Evolutionary conservation across 352 stramenopile genomes (phyloP).

Genomic region (Globisporangium takayamanum): DNA sequence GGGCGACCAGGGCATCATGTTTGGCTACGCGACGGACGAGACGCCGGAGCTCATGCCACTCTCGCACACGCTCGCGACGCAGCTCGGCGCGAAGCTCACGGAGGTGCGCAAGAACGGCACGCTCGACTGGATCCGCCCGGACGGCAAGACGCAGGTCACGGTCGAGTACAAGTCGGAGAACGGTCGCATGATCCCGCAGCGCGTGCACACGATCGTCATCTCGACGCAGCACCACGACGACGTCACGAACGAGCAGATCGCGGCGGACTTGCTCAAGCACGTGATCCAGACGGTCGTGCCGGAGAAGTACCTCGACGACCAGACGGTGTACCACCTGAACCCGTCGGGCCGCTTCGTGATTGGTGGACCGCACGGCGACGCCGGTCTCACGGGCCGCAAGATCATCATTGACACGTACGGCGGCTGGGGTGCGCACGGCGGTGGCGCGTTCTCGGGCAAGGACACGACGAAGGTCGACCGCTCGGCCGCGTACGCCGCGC

Average conservation of each 20-base stretch:
- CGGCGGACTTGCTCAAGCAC: slow-evolving; percentile 97
- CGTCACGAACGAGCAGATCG: slow-evolving; percentile 98
- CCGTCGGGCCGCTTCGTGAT: slow-evolving; percentile 98
- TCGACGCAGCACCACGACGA: slow-evolving; percentile 99
- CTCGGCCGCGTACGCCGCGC: slow-evolving; percentile 96
- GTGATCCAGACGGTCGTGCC: slow-evolving; percentile 98
- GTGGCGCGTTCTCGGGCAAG: slow-evolving; percentile 98
- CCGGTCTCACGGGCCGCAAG: slow-evolving; percentile 97
- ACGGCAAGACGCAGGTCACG: slow-evolving; percentile 99
- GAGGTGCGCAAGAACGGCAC: slow-evolving; percentile 99
- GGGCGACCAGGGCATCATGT: slow-evolving; percentile 95
- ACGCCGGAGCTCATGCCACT: slow-evolving; percentile 97
- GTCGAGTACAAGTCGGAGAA: slow-evolving; percentile 97
- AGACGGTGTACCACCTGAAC: slow-evolving; percentile 99
- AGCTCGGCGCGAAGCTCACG: slow-evolving; percentile 94
- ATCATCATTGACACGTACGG: slow-evolving; percentile 99
- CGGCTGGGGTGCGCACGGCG: slow-evolving; percentile 97
- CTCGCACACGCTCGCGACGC: slow-evolving; percentile 96
- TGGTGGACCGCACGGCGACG: slow-evolving; percentile 97
- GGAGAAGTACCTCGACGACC: slow-evolving; percentile 98
- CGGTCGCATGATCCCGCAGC: slow-evolving; percentile 92
- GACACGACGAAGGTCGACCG: slow-evolving; percentile 99
- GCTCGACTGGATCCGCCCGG: slow-evolving; percentile 97
- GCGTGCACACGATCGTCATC: slow-evolving; percentile 99
- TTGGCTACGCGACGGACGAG: slow-evolving; percentile 97